Evolutionary conservation across 805 yeast species (phyloP).

Genomic region (Wickerhamia fluorescens): DNA sequence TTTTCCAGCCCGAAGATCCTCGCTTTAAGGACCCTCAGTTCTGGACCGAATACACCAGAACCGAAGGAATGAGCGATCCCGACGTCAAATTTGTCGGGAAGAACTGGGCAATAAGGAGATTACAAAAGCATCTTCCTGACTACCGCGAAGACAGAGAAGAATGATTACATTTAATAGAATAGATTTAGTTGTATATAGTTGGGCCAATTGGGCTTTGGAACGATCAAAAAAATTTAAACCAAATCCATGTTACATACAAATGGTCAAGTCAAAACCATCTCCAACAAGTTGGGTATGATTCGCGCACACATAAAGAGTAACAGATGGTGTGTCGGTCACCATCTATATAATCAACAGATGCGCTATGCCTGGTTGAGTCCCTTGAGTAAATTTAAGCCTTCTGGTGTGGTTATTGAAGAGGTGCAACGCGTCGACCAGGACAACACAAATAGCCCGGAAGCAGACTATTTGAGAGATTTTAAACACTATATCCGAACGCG

Average conservation of each 20-base stretch:
- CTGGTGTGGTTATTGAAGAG: too few species aligned
- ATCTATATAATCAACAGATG: too few species aligned
- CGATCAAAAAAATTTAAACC: slow-evolving; percentile 1
- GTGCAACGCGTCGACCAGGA: too few species aligned
- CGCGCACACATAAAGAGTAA: too few species aligned
- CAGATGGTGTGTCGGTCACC: too few species aligned
- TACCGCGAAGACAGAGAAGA: not conserved
- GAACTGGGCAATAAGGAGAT: slow-evolving; percentile 75
- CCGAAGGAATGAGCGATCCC: slow-evolving; percentile 64
- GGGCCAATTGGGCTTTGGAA: too few species aligned
- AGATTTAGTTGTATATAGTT: too few species aligned
- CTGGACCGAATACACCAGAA: slow-evolving; percentile 63
- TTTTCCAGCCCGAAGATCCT: slow-evolving; percentile 57
- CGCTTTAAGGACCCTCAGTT: slow-evolving; percentile 60
- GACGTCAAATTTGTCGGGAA: slow-evolving; percentile 67
- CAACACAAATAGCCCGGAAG: too few species aligned
- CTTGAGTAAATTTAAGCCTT: too few species aligned
- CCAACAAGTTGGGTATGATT: too few species aligned
- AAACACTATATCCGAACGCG: slow-evolving; percentile 21
- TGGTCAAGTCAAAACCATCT: too few species aligned
- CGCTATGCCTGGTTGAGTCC: too few species aligned
- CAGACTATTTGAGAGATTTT: slow-evolving; percentile 4
- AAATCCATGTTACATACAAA: not conserved
- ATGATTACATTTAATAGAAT: slow-evolving; percentile 1
- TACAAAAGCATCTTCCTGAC: slow-evolving; percentile 43